These are phyloP conservation scores for Elsinoe perseae DNA, from an alignment of 2,329 filamentous ascomycete species.

Conservation along the genomic window DNA sequence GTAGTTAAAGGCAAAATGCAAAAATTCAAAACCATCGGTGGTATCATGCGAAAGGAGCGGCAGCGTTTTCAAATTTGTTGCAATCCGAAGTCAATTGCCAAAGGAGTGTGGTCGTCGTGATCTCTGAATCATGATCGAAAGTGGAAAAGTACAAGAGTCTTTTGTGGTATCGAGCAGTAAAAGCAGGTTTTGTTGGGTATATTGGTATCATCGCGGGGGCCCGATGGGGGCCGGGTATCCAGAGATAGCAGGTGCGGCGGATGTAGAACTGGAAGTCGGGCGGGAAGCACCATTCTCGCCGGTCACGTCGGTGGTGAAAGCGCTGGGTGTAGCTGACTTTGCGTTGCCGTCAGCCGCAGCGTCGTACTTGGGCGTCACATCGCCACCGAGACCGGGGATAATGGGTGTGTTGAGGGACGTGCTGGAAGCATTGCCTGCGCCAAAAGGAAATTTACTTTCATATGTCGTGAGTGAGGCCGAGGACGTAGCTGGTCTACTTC, in stretches of 20 bases:
- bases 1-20: neutral
- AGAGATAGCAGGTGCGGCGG: constrained; percentile 25
- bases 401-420: constrained; percentile 32
- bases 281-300: constrained; percentile 18
- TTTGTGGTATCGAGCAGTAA: constrained; percentile 15
- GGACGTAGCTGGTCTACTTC: constrained; percentile 57
- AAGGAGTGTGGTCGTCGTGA: constrained; percentile 5
- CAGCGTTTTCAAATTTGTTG: neutral
- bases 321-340: constrained; percentile 4
- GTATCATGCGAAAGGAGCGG: constrained; percentile 11
- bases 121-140: neutral
- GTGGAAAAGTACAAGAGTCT: constrained; percentile 8
- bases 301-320: neutral
- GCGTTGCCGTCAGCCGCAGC: constrained; percentile 17
- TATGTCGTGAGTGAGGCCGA: constrained; percentile 54
- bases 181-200: constrained; percentile 15
- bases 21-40: constrained; percentile 2
- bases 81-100: neutral
- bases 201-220: constrained; percentile 30
- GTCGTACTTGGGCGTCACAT: constrained; percentile 31
- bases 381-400: constrained; percentile 34
- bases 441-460: constrained; percentile 59
- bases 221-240: constrained; percentile 35
- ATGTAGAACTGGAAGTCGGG: constrained; percentile 20
- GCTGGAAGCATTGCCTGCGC: constrained; percentile 36